These are phyloP conservation scores for Cyberlindnera mississippiensis DNA, from an alignment of 805 yeast species.

Conservation along the genomic window DNA sequence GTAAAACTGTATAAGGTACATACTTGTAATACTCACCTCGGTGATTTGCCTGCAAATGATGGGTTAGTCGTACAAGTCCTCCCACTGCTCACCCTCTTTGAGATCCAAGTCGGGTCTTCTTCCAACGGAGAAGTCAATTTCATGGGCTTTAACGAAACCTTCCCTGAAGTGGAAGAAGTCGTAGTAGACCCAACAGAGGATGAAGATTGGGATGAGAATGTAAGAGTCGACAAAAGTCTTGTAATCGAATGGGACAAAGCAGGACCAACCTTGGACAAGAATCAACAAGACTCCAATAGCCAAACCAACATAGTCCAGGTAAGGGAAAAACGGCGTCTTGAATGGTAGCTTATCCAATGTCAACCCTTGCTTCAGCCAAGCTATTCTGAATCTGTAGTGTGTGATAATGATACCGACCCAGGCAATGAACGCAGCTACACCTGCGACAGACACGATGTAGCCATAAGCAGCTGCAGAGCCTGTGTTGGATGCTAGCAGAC, in stretches of 20 bases:
- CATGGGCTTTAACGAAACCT: conserved; percentile 36
- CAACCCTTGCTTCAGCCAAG: conserved; percentile 56
- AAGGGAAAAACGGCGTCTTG: conserved; percentile 54
- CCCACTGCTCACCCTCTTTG: neutral
- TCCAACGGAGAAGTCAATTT: conserved; percentile 48
- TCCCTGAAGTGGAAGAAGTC: conserved; percentile 37
- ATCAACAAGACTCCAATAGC: conserved; percentile 36
- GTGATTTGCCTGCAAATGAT: too few species aligned
- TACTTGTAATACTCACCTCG: too few species aligned
- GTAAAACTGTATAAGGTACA: too few species aligned
- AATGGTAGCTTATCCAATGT: conserved; percentile 64
- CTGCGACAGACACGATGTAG: conserved; percentile 70
- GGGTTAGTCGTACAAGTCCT: neutral
- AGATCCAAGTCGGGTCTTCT: conserved; percentile 38
- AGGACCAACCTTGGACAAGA: conserved; percentile 47
- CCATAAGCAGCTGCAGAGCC: conserved; percentile 57
- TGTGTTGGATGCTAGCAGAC: conserved; percentile 46
- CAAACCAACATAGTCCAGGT: conserved; percentile 37
- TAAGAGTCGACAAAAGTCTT: conserved; percentile 56
- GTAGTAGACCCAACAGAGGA: conserved; percentile 39
- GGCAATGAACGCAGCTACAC: conserved; percentile 69
- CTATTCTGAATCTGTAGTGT: conserved; percentile 65
- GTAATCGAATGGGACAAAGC: conserved; percentile 46
- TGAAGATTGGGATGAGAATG: conserved; percentile 57
- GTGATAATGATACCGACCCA: conserved; percentile 63